Percentiles rank a stretch among this genome's conserved stretches.
Evolutionary conservation across 148 eudicot species (phyloP).

Genomic region (Rhododendron ovatum): DNA sequence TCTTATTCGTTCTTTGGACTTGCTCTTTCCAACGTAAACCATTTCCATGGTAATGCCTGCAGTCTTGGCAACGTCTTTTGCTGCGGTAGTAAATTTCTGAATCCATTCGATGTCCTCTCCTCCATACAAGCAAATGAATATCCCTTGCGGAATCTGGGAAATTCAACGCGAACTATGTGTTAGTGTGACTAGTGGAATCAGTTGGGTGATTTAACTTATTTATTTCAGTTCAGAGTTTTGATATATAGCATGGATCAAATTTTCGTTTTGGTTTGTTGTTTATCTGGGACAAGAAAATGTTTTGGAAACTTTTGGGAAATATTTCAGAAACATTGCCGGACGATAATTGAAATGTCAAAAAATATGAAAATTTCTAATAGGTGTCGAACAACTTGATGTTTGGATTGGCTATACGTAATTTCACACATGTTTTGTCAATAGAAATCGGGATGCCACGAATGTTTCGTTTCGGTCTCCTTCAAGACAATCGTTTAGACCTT

Average conservation of each 20-base stretch:
- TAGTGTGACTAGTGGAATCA: neutral
- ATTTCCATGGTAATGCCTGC: slow-evolving; percentile 51
- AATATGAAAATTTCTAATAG: neutral
- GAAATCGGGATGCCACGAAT: neutral
- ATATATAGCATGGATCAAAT: neutral
- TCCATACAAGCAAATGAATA: slow-evolving; percentile 71
- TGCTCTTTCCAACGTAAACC: slow-evolving; percentile 72
- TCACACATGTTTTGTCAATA: neutral
- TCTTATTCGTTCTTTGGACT: slow-evolving; percentile 47
- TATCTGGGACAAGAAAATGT: neutral
- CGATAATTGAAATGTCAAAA: neutral
- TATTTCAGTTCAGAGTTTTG: neutral
- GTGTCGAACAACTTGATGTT: neutral
- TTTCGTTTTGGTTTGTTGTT: neutral
- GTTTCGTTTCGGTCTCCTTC: neutral
- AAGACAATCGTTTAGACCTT: neutral
- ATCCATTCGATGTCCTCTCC: slow-evolving; percentile 83
- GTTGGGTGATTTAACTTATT: neutral
- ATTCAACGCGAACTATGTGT: neutral
- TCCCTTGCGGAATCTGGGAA: slow-evolving; percentile 42
- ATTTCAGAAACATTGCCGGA: neutral
- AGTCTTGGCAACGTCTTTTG: slow-evolving; percentile 30
- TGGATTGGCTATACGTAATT: neutral
- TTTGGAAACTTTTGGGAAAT: neutral
- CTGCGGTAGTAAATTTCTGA: slow-evolving; percentile 33